Evolutionary conservation across 768 basidiomycete species (phyloP).

Genomic region (Chalciporus chontae): DNA sequence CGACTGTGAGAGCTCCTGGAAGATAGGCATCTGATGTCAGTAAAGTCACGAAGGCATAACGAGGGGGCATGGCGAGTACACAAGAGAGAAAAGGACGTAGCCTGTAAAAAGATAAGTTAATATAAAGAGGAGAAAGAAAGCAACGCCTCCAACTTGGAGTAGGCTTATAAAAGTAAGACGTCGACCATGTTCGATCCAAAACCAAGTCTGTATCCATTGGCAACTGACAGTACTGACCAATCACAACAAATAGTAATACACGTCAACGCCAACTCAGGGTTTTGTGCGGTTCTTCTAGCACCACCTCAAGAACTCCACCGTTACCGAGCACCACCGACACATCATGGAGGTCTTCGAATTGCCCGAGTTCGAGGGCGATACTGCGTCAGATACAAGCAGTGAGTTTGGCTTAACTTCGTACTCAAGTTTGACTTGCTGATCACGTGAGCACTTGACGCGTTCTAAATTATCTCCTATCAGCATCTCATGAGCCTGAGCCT

Average conservation of each 20-base stretch:
- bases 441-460: not conserved
- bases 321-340: not conserved
- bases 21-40: slow-evolving; percentile 91
- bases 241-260: slow-evolving; percentile 13
- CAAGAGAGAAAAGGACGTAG: slow-evolving; percentile 16
- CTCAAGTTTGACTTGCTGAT: no score
- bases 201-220: no score
- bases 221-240: not conserved
- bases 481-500: not conserved
- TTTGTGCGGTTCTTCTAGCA: not conserved
- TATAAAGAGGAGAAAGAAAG: slow-evolving; percentile 1
- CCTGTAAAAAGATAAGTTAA: slow-evolving; percentile 17
- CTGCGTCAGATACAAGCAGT: not conserved
- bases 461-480: not conserved
- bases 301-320: not conserved
- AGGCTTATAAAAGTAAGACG: not conserved
- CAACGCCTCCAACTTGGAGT: not conserved
- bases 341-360: not conserved
- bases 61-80: slow-evolving; percentile 49
- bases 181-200: no score
- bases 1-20: slow-evolving; percentile 85
- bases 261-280: slow-evolving; percentile 9
- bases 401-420: no score
- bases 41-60: slow-evolving; percentile 87
- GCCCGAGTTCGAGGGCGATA: not conserved